phyloP scores from a whole-genome alignment of 2,329 filamentous ascomycete genomes.

The Colletotrichum cordylinicola region DNA sequence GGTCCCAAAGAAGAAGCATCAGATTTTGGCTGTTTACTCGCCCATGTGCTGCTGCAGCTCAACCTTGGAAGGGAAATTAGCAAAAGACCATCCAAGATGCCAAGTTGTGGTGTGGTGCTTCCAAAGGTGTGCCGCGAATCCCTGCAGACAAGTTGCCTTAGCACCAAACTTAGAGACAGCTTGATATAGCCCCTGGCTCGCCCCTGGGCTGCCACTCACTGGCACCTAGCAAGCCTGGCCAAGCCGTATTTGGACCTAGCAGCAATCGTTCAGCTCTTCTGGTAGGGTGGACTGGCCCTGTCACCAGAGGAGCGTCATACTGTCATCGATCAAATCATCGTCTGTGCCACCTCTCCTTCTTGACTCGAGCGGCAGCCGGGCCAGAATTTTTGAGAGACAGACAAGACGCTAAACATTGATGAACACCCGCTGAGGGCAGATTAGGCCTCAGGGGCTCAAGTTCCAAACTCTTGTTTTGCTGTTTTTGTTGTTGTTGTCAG shows the following conservation, averaged over 20 bases:
- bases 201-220: background rate
- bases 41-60: constrained; percentile 18
- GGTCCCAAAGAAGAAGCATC: constrained; percentile 5
- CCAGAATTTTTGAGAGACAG: background rate
- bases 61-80: constrained; percentile 23
- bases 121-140: constrained; percentile 17
- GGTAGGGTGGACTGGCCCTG: background rate
- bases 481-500: background rate
- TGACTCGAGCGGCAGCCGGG: background rate
- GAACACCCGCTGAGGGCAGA: background rate
- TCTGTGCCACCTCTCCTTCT: constrained; percentile 6
- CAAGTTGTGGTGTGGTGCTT: constrained; percentile 15
- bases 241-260: background rate
- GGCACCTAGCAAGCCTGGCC: background rate
- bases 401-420: background rate
- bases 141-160: constrained; percentile 15
- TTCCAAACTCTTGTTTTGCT: background rate
- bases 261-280: background rate
- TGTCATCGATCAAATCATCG: constrained; percentile 14
- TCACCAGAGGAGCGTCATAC: constrained; percentile 15
- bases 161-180: constrained; percentile 19
- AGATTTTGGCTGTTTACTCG: constrained; percentile 10
- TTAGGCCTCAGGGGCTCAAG: background rate
- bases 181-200: constrained; percentile 13
- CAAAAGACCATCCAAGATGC: constrained; percentile 21